A percentile compares a stretch with the other conserved stretches of the same genome.
These are phyloP conservation scores for Emydomyces testavorans DNA, from an alignment of 2,329 filamentous ascomycete species.

Conservation along the genomic window DNA sequence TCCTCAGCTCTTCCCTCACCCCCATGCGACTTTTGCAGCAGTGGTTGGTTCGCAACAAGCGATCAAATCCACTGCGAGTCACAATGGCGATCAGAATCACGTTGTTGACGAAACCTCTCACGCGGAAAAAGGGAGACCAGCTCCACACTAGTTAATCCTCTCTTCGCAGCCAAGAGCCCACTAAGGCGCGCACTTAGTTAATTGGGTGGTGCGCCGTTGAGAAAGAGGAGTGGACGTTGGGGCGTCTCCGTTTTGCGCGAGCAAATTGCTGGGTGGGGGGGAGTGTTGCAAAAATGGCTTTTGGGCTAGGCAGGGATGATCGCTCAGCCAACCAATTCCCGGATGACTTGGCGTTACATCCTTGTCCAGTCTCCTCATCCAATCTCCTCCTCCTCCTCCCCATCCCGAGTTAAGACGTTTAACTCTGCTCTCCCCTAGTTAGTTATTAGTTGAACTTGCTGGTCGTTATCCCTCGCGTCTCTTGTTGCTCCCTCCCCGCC, in stretches of 20 bases:
- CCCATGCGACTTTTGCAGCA: too few relatives aligned
- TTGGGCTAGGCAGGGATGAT: constrained; percentile 9
- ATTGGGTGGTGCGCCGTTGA: constrained; percentile 10
- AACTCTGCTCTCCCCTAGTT: background rate
- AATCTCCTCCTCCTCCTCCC: constrained; percentile 6
- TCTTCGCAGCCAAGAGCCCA: background rate
- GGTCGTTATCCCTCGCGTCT: constrained; percentile 6
- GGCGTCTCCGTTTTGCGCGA: background rate
- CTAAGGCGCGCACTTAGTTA: background rate
- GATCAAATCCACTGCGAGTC: too few relatives aligned
- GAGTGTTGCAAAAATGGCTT: constrained; percentile 5
- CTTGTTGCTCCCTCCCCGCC: constrained; percentile 7
- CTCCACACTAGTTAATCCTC: constrained; percentile 10
- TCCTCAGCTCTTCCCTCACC: background rate
- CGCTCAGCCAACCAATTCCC: background rate
- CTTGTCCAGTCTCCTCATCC: constrained; percentile 8
- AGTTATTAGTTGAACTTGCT: background rate
- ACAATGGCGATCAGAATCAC: too few relatives aligned
- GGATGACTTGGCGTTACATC: constrained; percentile 11
- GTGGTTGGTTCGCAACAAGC: too few relatives aligned
- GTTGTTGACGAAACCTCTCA: too few relatives aligned
- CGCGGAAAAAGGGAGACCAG: background rate
- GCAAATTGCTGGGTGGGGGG: background rate
- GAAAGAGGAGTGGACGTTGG: background rate
- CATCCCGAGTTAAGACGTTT: background rate